Evolutionary conservation across 148 eudicot genomes (phyloP).

Genomic region (Amaranthus hypochondriacus): DNA sequence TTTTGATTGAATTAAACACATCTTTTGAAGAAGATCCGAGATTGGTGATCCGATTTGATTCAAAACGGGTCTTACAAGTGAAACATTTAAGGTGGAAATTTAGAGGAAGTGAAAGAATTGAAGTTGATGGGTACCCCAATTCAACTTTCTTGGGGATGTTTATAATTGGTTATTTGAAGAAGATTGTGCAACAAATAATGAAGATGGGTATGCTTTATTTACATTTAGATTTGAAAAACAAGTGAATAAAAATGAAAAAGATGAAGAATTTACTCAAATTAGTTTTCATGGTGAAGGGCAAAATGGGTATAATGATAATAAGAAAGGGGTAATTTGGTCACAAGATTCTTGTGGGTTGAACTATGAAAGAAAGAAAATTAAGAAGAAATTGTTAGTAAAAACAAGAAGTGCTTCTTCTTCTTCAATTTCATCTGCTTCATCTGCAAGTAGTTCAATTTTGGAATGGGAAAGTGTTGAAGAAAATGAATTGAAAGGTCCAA

Average conservation of each 20-base stretch:
- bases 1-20: constrained; percentile 47
- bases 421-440: constrained; percentile 58
- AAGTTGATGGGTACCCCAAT: constrained; percentile 54
- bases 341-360: constrained; percentile 55
- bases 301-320: neutral
- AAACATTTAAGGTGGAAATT: constrained; percentile 81
- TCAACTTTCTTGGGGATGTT: constrained; percentile 74
- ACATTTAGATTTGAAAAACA: constrained; percentile 53
- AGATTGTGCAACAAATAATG: constrained; percentile 11
- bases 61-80: constrained; percentile 41
- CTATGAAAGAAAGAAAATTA: constrained; percentile 55
- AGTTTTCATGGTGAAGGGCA: neutral
- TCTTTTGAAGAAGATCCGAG: constrained; percentile 38
- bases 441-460: constrained; percentile 67
- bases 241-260: neutral
- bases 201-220: constrained; percentile 61
- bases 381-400: constrained; percentile 43
- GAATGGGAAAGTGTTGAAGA: constrained; percentile 88
- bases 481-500: constrained; percentile 63
- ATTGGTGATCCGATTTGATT: constrained; percentile 44
- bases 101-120: constrained; percentile 68
- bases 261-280: neutral
- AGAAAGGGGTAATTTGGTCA: constrained; percentile 26
- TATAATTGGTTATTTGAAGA: constrained; percentile 64
- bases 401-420: constrained; percentile 53